These are phyloP conservation scores for Elsinoe perseae DNA, from an alignment of 2,329 filamentous ascomycete species.

Conservation along the genomic window DNA sequence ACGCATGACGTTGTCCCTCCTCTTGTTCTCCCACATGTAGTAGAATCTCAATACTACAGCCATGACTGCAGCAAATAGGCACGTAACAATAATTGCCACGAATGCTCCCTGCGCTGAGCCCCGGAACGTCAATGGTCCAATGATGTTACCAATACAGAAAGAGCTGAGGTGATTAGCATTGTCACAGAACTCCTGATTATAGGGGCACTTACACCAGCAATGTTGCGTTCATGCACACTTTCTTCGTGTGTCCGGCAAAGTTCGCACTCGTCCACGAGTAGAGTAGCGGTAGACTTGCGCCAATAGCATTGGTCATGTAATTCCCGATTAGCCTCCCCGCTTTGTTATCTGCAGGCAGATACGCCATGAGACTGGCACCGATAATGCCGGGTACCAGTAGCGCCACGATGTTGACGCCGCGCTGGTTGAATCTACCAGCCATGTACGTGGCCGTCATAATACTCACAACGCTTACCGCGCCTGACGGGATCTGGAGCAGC, in stretches of 20 bases:
- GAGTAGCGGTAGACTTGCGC: conserved; percentile 32
- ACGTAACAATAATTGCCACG: conserved; percentile 33
- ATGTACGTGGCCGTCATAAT: conserved; percentile 26
- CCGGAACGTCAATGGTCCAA: conserved; percentile 36
- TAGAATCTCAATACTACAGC: conserved; percentile 43
- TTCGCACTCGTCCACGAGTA: conserved; percentile 38
- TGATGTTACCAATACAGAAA: conserved; percentile 35
- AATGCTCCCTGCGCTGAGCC: conserved; percentile 18
- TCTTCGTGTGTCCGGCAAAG: conserved; percentile 64
- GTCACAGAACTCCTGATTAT: background rate
- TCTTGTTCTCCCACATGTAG: conserved; percentile 41
- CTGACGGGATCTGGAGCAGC: conserved; percentile 47
- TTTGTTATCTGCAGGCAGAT: conserved; percentile 33
- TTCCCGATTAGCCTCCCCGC: conserved; percentile 37
- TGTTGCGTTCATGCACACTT: conserved; percentile 61
- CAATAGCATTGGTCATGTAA: conserved; percentile 35
- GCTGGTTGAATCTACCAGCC: conserved; percentile 25
- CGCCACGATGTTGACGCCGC: conserved; percentile 25
- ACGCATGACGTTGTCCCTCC: conserved; percentile 24
- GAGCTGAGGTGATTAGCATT: conserved; percentile 8
- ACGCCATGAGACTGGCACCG: conserved; percentile 27
- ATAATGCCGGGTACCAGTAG: conserved; percentile 25
- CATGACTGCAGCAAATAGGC: conserved; percentile 30
- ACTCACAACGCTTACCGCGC: conserved; percentile 43
- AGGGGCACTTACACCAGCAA: conserved; percentile 21